phyloP scores from a whole-genome alignment of 305 asterid genomes.

The Petunia hybrid region DNA sequence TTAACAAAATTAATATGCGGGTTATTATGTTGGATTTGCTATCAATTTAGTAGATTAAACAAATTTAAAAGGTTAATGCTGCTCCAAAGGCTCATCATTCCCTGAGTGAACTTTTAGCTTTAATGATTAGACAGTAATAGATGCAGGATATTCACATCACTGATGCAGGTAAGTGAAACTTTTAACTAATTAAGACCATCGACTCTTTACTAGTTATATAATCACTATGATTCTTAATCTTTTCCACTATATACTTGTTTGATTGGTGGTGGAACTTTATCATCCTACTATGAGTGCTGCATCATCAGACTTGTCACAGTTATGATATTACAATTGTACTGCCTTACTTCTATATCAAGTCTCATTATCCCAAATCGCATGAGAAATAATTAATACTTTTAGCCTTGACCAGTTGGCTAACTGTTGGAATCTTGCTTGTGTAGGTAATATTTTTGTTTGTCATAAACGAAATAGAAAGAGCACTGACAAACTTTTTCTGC shows the following conservation, averaged over 20 bases:
- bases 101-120: background rate
- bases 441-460: background rate
- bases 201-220: background rate
- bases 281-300: background rate
- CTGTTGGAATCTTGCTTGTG: slow-evolving; percentile 2
- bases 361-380: background rate
- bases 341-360: slow-evolving; percentile 26
- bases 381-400: background rate
- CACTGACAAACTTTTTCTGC: background rate
- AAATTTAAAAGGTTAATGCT: slow-evolving; percentile 3
- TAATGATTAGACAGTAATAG: background rate
- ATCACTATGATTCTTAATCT: background rate
- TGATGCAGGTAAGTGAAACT: background rate
- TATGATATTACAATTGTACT: background rate
- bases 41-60: slow-evolving; percentile 7
- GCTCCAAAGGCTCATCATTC: background rate
- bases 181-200: background rate
- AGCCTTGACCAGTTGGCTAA: background rate
- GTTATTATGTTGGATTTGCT: background rate
- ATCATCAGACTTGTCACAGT: background rate
- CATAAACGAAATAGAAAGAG: background rate
- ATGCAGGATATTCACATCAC: background rate
- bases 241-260: slow-evolving; percentile 22
- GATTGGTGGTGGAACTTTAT: background rate
- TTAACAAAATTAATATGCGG: background rate